Base-by-base conservation (phyloP, 306 rosid species). In the Rosa multiflora region DNA sequence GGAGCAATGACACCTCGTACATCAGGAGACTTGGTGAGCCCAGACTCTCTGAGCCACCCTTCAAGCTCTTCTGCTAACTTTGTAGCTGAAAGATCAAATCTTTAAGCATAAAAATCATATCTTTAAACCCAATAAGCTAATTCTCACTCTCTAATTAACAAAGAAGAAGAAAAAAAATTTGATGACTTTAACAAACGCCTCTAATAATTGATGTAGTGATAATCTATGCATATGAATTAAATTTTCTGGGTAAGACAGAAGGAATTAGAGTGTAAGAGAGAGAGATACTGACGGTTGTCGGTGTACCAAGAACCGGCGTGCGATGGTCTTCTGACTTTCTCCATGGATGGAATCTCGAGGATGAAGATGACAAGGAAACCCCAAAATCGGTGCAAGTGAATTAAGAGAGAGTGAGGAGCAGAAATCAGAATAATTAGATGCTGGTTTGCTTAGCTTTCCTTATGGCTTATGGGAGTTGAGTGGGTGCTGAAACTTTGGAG, bases 241-340 rank as follows among this genome's bases (percentile, higher is more conserved):
- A 64, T 14, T 32, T 32, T 35, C 4, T 35, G 43, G 18, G 68
- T 12, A 58, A 73, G 40, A 64, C 11, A 49, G 29, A 43, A 4
- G 43, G 40, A 42, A 10, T 43, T 47, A 47, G 47, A 10, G 51
- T 8, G 73, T 21, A 58, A 59, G 56, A 76, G 67, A 81, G 67
- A 81, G 67, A 35, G n/a, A n/a, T 48, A 82, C 98, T 90, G 85
- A 93, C 98, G 90, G 76, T 93, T 85, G 80, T 87, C 88, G 52
- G 92, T 88, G 88, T 93, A 91, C 98, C 98, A 93, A 46, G 95
- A 90, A 82, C 98, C 98, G 52, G 93, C 97, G 79, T 93, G 98
- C 46, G 95, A 86, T 32, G 98, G 86, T 83, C 85, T 90, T 80
- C 98, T 80, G 71, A 81, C 53, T 63, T 78, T 85, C 76, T 82